Conservation (phyloP, 2,329 filamentous ascomycete genomes). For the Curvularia sp. region DNA sequence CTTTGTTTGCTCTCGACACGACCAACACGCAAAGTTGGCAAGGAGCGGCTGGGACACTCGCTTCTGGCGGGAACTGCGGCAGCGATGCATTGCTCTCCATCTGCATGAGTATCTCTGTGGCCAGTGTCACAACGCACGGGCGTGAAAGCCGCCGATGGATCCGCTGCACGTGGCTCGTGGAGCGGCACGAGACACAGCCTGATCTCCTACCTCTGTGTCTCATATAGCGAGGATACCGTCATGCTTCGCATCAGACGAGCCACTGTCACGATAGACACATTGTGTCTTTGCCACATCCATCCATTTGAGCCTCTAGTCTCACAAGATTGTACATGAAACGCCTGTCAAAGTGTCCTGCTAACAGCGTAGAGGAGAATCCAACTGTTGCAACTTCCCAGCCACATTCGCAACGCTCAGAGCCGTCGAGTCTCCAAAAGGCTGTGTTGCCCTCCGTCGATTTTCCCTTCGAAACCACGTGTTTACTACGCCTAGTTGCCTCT, state of each 20-base stretch:
- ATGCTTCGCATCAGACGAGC: not conserved
- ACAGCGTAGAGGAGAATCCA: not conserved
- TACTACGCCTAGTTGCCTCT: not conserved
- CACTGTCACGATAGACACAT: not conserved
- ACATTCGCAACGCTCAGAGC: not conserved
- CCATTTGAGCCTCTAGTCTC: not conserved
- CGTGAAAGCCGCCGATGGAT: constrained; percentile 2
- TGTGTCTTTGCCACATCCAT: not conserved
- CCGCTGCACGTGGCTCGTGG: constrained; percentile 5
- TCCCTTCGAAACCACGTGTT: not conserved
- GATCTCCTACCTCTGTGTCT: not conserved
- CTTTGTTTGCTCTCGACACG: not conserved
- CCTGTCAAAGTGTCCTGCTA: not conserved
- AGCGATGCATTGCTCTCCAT: not conserved
- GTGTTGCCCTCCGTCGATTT: not conserved
- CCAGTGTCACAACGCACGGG: constrained; percentile 5
- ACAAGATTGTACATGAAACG: not conserved
- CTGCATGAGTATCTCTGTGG: constrained; percentile 5
- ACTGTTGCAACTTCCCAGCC: too few relatives aligned
- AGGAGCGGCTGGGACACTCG: not conserved
- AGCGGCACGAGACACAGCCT: not conserved
- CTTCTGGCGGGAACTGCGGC: constrained; percentile 2
- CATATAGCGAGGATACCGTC: not conserved
- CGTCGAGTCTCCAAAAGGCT: not conserved
- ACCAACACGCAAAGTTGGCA: not conserved